phyloP scores from a whole-genome alignment of 495 filamentous ascomycete species.

The Pseudoneurospora amorphoporcata region DNA sequence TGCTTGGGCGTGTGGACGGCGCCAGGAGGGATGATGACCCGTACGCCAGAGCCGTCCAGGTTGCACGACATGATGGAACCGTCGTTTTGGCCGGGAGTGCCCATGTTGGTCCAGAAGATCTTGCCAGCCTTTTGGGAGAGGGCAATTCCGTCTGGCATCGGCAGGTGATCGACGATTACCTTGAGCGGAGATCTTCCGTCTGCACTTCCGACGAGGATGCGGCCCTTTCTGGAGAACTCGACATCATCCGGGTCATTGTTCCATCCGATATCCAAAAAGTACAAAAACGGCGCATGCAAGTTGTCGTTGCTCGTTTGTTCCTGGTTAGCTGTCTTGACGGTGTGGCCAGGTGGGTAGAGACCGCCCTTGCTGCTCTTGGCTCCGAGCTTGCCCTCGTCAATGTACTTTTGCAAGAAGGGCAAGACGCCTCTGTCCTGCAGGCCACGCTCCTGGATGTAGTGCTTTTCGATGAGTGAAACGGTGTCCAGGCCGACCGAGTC shows the following conservation, averaged over 20 bases:
- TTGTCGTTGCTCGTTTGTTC: conserved; percentile 10
- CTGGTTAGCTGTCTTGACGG: conserved; percentile 11
- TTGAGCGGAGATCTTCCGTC: conserved; percentile 14
- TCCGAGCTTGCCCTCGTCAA: conserved; percentile 29
- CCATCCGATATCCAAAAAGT: conserved; percentile 17
- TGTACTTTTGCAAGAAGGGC: conserved; percentile 30
- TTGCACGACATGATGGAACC: conserved; percentile 36
- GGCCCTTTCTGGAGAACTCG: conserved; percentile 7
- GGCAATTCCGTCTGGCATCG: conserved; percentile 38
- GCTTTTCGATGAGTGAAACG: conserved; percentile 30
- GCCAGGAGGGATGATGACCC: conserved; percentile 22
- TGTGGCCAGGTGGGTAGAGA: conserved; percentile 15
- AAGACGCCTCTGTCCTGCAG: conserved; percentile 23
- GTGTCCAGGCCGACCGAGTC: conserved; percentile 41
- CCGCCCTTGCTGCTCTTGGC: conserved; percentile 20
- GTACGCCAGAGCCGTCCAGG: conserved; percentile 33
- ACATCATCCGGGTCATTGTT: conserved; percentile 6
- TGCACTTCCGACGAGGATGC: conserved; percentile 18
- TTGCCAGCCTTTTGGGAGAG: conserved; percentile 15
- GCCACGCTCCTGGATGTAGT: conserved; percentile 35
- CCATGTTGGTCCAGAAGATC: conserved; percentile 44
- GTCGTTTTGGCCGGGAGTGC: conserved; percentile 26
- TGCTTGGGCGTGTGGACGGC: conserved; percentile 46
- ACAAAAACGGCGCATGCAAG: conserved; percentile 11
- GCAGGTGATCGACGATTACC: conserved; percentile 7